phyloP scores from a whole-genome alignment of 768 basidiomycete genomes.

The Fistulinella prunicolor region DNA sequence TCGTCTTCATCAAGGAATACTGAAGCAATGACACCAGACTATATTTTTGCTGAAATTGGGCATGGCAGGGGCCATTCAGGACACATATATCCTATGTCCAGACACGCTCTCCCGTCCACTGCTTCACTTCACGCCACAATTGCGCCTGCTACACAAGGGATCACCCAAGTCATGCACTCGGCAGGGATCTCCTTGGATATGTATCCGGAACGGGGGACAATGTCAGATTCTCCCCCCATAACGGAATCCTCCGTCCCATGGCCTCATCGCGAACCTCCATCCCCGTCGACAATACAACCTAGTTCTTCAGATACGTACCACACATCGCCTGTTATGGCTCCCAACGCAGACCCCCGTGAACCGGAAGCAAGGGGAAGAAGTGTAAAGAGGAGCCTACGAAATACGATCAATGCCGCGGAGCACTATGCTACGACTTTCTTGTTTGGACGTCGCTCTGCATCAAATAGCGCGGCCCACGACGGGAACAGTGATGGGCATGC shows the following conservation, averaged over 20 bases:
- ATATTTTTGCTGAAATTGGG: conserved; percentile 73
- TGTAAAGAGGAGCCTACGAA: conserved; percentile 63
- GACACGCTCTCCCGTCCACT: conserved; percentile 24
- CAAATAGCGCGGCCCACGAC: conserved; percentile 23
- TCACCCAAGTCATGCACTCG: conserved; percentile 36
- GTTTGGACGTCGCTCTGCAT: conserved; percentile 51
- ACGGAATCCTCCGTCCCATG: conserved; percentile 33
- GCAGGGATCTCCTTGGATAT: conserved; percentile 27
- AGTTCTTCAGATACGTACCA: conserved; percentile 41
- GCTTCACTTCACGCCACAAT: conserved; percentile 19
- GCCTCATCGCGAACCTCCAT: conserved; percentile 44
- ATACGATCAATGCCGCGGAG: conserved; percentile 67
- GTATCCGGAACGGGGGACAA: conserved; percentile 14
- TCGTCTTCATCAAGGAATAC: conserved; percentile 41
- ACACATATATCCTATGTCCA: conserved; percentile 17
- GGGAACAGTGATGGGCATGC: conserved; percentile 20
- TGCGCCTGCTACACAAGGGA: conserved; percentile 28
- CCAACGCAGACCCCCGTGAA: conserved; percentile 28
- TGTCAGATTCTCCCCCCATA: conserved; percentile 10
- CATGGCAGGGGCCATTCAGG: conserved; percentile 51
- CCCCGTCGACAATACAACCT: conserved; percentile 33
- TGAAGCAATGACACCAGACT: conserved; percentile 67
- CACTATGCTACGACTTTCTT: conserved; percentile 64
- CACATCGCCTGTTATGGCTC: conserved; percentile 33
- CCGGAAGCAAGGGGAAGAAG: conserved; percentile 53